Conservation (phyloP, 768 basidiomycete species). For the Glaciozyma antarctica region DNA sequence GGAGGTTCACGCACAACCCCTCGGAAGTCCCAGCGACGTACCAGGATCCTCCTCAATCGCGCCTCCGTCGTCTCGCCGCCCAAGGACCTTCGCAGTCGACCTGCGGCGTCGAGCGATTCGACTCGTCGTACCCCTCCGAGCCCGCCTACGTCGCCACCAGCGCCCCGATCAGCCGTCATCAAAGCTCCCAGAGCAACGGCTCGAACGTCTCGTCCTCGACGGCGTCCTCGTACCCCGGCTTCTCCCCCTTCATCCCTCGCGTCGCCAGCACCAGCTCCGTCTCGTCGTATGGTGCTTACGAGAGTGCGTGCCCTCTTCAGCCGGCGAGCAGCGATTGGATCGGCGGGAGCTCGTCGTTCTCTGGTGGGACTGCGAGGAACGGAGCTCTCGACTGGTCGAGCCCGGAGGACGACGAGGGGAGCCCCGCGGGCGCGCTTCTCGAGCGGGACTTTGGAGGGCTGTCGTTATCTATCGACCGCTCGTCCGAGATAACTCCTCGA, state of each 20-base stretch:
- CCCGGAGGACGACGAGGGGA: no score
- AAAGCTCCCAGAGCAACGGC: neutral
- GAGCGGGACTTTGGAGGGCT: no score
- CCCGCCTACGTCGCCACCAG: neutral
- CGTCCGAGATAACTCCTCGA: no score
- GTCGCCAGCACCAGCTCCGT: neutral
- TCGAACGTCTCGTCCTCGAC: neutral
- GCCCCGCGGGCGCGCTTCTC: no score
- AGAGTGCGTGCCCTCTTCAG: neutral
- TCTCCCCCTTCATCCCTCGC: neutral
- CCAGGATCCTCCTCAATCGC: conserved; percentile 19
- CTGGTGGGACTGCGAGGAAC: no score
- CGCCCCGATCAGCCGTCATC: neutral
- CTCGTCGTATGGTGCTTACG: neutral
- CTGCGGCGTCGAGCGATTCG: no score
- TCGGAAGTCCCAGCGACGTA: conserved; percentile 22
- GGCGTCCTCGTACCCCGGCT: neutral
- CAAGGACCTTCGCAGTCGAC: neutral
- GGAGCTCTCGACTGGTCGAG: no score
- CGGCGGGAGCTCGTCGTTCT: neutral
- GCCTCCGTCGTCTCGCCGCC: conserved; percentile 21
- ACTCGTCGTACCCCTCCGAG: no score
- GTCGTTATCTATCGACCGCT: no score
- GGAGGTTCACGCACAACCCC: conserved; percentile 9
- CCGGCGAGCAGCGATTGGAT: neutral